Percentiles rank a stretch among this genome's conserved stretches.
phyloP scores from a whole-genome alignment of 2,329 filamentous ascomycete species.

The Sporothrix luriei region DNA sequence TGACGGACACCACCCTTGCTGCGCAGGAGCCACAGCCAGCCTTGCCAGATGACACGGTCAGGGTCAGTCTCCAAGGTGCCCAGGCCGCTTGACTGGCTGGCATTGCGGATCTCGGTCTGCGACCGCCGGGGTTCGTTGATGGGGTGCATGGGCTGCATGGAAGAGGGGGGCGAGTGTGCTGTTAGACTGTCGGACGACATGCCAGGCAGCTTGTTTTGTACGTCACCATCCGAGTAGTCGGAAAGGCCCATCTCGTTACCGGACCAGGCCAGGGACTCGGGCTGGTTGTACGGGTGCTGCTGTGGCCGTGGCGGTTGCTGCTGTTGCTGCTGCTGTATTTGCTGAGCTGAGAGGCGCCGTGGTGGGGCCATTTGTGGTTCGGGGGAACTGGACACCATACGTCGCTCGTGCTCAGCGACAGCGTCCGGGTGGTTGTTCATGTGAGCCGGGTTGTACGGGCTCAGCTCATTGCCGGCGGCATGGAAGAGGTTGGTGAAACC shows the following conservation, averaged over 20 bases:
- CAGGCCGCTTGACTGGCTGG: conserved; percentile 64
- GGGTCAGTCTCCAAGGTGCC: conserved; percentile 60
- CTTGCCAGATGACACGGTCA: conserved; percentile 91
- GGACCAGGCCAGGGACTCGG: conserved; percentile 64
- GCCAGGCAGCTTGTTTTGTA: conserved; percentile 49
- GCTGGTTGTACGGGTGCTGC: conserved; percentile 43
- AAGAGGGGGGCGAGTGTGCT: conserved; percentile 44
- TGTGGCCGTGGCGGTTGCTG: conserved; percentile 43
- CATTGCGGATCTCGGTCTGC: conserved; percentile 46
- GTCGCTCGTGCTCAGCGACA: conserved; percentile 47
- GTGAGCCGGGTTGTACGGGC: conserved; percentile 20
- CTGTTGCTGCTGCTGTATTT: background rate
- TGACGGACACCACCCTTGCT: conserved; percentile 80
- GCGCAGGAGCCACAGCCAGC: conserved; percentile 82
- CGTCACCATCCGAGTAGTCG: conserved; percentile 77
- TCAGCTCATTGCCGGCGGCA: conserved; percentile 28
- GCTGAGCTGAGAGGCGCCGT: conserved; percentile 55
- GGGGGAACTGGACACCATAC: conserved; percentile 61
- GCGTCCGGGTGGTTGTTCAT: conserved; percentile 32
- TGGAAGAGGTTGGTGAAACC: conserved; percentile 35
- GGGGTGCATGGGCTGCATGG: conserved; percentile 5
- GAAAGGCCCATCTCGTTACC: conserved; percentile 75
- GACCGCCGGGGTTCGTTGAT: conserved; percentile 22
- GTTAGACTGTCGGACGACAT: conserved; percentile 57
- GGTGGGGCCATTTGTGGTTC: conserved; percentile 53